Conservation (phyloP, 2,329 filamentous ascomycete species). For the Xylaria sp. region DNA sequence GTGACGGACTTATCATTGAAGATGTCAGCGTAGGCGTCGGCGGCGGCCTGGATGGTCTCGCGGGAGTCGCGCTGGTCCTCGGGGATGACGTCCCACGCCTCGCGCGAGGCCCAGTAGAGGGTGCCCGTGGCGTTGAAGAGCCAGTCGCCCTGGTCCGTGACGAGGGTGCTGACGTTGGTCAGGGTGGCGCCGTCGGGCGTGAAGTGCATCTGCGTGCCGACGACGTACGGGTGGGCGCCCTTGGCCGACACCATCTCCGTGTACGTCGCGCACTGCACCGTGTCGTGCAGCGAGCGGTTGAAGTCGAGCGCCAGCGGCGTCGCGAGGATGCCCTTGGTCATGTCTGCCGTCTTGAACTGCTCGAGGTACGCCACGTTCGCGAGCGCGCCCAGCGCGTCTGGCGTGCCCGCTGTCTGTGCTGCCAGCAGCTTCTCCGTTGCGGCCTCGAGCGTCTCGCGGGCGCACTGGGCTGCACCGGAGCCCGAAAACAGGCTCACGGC, state of each 20-base stretch:
- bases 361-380: slow-evolving; percentile 48
- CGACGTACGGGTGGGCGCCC: slow-evolving; percentile 51
- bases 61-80: slow-evolving; percentile 49
- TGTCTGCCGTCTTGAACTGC: slow-evolving; percentile 49
- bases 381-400: slow-evolving; percentile 37
- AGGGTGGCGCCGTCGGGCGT: slow-evolving; percentile 43
- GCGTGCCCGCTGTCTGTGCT: slow-evolving; percentile 44
- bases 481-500: slow-evolving; percentile 37
- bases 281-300: slow-evolving; percentile 53
- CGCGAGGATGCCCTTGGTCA: slow-evolving; percentile 49
- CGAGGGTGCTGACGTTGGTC: slow-evolving; percentile 49
- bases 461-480: slow-evolving; percentile 42
- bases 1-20: slow-evolving; percentile 52
- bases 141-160: slow-evolving; percentile 53
- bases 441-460: slow-evolving; percentile 43
- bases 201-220: slow-evolving; percentile 52
- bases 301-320: slow-evolving; percentile 50
- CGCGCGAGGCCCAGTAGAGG: slow-evolving; percentile 50
- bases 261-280: slow-evolving; percentile 53
- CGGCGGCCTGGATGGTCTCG: slow-evolving; percentile 52
- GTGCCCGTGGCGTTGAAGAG: slow-evolving; percentile 54
- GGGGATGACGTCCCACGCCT: slow-evolving; percentile 51
- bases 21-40: slow-evolving; percentile 53
- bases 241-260: slow-evolving; percentile 52
- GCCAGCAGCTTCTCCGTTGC: slow-evolving; percentile 44